Percentiles rank a stretch among this genome's conserved stretches.
Evolutionary conservation across 2,329 filamentous ascomycete species (phyloP).

Genomic region (Xylaria sp.): DNA sequence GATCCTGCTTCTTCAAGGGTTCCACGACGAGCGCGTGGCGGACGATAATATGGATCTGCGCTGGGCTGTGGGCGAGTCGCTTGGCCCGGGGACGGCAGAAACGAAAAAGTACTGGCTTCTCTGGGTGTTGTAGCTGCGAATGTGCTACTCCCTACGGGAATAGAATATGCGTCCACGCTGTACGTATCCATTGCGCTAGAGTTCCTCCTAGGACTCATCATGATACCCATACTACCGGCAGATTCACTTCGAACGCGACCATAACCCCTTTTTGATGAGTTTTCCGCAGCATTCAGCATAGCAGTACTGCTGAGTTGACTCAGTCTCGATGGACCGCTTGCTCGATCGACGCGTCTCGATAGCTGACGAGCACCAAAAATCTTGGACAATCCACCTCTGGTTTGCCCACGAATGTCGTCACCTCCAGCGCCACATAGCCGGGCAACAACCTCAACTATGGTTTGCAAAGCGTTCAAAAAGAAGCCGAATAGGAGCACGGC

Average conservation of each 20-base stretch:
- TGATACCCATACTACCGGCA: conserved; percentile 66
- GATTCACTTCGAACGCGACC: conserved; percentile 71
- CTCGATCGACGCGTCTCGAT: conserved; percentile 75
- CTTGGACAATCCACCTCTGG: conserved; percentile 85
- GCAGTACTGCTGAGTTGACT: conserved; percentile 85
- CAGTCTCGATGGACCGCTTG: conserved; percentile 72
- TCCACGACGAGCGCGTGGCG: conserved; percentile 77
- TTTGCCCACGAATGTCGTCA: conserved; percentile 74
- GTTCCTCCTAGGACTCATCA: conserved; percentile 60
- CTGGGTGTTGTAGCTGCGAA: conserved; percentile 79
- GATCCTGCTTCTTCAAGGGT: conserved; percentile 62
- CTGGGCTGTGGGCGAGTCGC: conserved; percentile 57
- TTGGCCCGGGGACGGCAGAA: conserved; percentile 68
- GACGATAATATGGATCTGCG: conserved; percentile 88
- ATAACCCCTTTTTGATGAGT: conserved; percentile 71
- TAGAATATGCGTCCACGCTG: conserved; percentile 59
- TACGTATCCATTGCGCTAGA: conserved; percentile 66
- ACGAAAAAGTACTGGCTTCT: conserved; percentile 78
- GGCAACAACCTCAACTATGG: conserved; percentile 87
- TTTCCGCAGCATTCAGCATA: conserved; percentile 76
- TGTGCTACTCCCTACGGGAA: conserved; percentile 68
- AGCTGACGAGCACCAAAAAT: conserved; percentile 93
- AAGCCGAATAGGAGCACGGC: conserved; percentile 90
- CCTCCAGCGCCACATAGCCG: conserved; percentile 85
- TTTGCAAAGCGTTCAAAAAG: conserved; percentile 90